These are phyloP conservation scores for Lasiosphaeria hispida DNA, from an alignment of 495 filamentous ascomycete genomes.

Conservation along the genomic window DNA sequence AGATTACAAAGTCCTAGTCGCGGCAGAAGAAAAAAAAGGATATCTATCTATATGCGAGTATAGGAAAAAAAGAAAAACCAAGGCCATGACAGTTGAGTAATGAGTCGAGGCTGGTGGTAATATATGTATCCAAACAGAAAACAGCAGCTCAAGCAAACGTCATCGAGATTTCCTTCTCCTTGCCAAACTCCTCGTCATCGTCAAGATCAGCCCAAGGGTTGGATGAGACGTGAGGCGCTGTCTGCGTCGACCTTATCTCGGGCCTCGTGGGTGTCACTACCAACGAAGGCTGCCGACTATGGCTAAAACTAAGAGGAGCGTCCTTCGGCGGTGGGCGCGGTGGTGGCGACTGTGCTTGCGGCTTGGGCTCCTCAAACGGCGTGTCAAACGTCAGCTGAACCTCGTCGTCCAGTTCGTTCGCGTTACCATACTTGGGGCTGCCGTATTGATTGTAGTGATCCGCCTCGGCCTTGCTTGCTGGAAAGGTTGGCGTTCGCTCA, in stretches of 20 bases:
- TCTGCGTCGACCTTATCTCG: conserved; percentile 39
- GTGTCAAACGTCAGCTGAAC: conserved; percentile 75
- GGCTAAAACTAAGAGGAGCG: neutral
- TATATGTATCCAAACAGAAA: too few species aligned
- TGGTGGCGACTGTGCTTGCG: conserved; percentile 39
- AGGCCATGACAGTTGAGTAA: too few species aligned
- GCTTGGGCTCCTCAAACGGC: conserved; percentile 43
- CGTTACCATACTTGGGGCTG: conserved; percentile 4
- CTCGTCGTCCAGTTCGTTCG: conserved; percentile 34
- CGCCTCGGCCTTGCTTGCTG: conserved; percentile 8
- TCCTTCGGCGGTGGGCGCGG: conserved; percentile 33
- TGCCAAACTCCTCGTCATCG: conserved; percentile 70
- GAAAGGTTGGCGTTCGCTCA: conserved; percentile 27
- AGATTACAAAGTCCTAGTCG: too few species aligned
- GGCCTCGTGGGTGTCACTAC: conserved; percentile 35
- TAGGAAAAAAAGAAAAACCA: too few species aligned
- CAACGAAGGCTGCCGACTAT: conserved; percentile 9
- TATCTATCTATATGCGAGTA: too few species aligned
- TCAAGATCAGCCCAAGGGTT: conserved; percentile 86
- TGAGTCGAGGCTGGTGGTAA: too few species aligned
- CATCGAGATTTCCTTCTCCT: conserved; percentile 69
- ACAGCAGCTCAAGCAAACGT: conserved; percentile 60
- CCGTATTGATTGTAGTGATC: neutral
- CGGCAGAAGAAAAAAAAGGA: too few species aligned
- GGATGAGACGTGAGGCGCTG: conserved; percentile 45